Base-by-base conservation (phyloP, 2,329 filamentous ascomycete species). In the Trichoderma lentiforme region DNA sequence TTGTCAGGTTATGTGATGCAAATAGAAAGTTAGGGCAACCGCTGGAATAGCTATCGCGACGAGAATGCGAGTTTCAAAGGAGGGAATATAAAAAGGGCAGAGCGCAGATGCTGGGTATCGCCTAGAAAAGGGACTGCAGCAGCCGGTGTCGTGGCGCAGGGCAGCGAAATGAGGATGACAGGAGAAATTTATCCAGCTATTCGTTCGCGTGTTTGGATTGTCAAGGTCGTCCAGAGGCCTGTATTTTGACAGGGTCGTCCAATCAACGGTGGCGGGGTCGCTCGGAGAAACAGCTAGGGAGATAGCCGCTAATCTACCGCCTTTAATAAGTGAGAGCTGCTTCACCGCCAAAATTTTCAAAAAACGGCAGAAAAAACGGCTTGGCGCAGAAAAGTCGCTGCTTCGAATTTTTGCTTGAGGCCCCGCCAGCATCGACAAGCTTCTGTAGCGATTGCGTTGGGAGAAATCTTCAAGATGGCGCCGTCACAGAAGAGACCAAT, bases 401-500 rank as follows among this genome's bases (percentile, higher is more conserved):
- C 62, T 62, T 28, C 51, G 58, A 47, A 71, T 36, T 70, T 74
- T 75, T 74, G 39, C 68, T 47, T 43, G 69, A 56, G 65, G 70
- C 72, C 62, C 72, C 69, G 58, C 72, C n/a, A 60, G 61, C 39
- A 60, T 58, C 36, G 21, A 28, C 14, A 34, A 75, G 73, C 73
- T 75, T 74, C 71, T 70, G 60, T 62, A 30, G 66, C 69, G 57
- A 43, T 64, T 66, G 43, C 24, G 21, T 72, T 70, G 58, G 47
- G 14, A 71, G 26, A 9, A 24, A 30, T 43, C 51, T 32, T 58
- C 74, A 82, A 75, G 60, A 87, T 87, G 85, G 83, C 84, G 60
- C 84, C 84, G 71, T 80, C 81, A 57, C 88, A 88, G 74, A 83
- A 86, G 74, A 87, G 87, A 75, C 79, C 82, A 14, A 78, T 82